Percentiles rank a stretch among this genome's conserved stretches.
phyloP scores from a whole-genome alignment of 2,329 filamentous ascomycete species.

The Thielaviopsis musarum region DNA sequence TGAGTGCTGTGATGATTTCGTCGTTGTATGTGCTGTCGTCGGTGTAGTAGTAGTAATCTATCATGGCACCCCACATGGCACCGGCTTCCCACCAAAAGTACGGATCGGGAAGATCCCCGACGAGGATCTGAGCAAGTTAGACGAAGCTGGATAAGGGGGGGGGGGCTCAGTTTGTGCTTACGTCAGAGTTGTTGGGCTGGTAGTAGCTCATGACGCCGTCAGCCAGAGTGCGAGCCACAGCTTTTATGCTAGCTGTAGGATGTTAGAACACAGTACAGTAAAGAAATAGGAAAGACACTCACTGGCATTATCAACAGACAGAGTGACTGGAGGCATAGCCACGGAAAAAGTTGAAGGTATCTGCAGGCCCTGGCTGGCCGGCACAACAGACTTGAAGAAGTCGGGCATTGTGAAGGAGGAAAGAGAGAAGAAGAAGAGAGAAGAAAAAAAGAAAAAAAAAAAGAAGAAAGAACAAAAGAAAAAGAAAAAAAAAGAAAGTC shows the following conservation, averaged over 20 bases:
- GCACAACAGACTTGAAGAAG: constrained; percentile 7
- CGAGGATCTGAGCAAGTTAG: neutral
- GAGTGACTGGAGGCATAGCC: constrained; percentile 4
- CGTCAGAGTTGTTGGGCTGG: constrained; percentile 31
- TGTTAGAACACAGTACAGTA: neutral
- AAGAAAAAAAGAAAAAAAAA: neutral
- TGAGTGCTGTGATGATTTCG: constrained; percentile 39
- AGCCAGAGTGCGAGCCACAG: constrained; percentile 43
- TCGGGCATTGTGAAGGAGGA: neutral
- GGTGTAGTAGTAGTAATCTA: constrained; percentile 54
- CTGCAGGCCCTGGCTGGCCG: neutral
- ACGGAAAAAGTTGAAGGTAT: neutral
- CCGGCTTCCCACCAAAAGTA: constrained; percentile 56
- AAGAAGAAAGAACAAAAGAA: neutral
- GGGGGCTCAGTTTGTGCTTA: constrained; percentile 12
- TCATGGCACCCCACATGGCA: constrained; percentile 48
- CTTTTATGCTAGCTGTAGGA: constrained; percentile 39
- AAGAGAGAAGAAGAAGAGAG: neutral
- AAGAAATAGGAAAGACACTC: neutral
- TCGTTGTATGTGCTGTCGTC: constrained; percentile 45
- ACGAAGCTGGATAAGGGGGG: neutral
- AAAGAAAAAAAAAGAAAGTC: neutral
- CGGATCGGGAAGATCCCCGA: constrained; percentile 46
- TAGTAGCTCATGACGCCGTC: constrained; percentile 47
- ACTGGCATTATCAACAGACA: constrained; percentile 7